phyloP scores from a whole-genome alignment of 73 alveolate species.

The Blepharisma japonicum region DNA sequence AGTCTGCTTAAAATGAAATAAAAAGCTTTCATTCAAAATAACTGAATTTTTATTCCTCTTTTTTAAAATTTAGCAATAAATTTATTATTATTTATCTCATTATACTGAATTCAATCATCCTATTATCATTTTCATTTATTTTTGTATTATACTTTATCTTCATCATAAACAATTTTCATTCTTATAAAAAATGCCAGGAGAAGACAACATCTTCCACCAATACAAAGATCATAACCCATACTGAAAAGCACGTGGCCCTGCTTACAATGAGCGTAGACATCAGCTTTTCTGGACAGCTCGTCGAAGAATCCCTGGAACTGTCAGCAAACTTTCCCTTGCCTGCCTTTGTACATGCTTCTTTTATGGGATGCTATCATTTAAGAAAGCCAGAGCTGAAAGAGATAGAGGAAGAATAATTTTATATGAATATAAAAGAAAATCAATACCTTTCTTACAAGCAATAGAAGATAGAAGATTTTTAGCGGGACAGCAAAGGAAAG shows the following conservation, averaged over 20 bases:
- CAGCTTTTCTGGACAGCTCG: neutral
- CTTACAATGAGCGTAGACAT: neutral
- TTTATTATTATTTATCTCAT: too few relatives aligned
- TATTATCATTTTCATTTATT: too few relatives aligned
- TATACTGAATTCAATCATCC: too few relatives aligned
- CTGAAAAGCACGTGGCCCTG: constrained; percentile 17
- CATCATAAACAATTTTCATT: too few relatives aligned
- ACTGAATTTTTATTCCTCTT: too few relatives aligned
- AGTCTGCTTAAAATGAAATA: too few relatives aligned
- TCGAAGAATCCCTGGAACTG: constrained; percentile 8
- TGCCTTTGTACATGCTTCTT: neutral
- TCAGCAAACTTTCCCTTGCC: constrained; percentile 2
- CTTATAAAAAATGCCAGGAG: neutral
- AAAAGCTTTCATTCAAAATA: too few relatives aligned
- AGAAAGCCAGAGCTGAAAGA: neutral
- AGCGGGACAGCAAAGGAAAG: constrained; percentile 8
- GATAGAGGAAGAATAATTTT: neutral
- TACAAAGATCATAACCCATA: constrained; percentile 21
- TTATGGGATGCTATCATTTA: neutral
- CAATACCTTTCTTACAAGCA: constrained; percentile 22
- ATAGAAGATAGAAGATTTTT: constrained; percentile 22
- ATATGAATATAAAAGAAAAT: neutral
- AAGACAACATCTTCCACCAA: constrained; percentile 13
- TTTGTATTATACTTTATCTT: too few relatives aligned
- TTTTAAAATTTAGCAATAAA: too few relatives aligned